phyloP scores from a whole-genome alignment of 2,329 filamentous ascomycete species.

The Aspergillus versicolor region DNA sequence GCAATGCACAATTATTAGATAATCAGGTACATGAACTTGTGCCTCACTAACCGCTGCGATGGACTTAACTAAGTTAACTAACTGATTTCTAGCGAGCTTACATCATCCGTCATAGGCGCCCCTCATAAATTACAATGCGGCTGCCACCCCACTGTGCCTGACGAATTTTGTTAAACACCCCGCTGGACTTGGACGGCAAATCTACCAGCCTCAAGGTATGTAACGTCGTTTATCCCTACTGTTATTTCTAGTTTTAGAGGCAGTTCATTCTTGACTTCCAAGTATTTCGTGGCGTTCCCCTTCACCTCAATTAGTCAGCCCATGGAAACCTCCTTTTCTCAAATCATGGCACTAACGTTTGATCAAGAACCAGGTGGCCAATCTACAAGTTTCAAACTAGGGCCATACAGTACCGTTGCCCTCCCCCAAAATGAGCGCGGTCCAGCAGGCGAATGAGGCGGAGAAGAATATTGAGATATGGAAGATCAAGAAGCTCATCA shows the following conservation, averaged over 20 bases:
- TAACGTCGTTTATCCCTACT: background rate
- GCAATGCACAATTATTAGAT: background rate
- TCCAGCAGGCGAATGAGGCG: conserved; percentile 74
- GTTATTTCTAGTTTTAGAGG: background rate
- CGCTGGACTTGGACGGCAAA: conserved; percentile 28
- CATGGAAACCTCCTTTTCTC: background rate
- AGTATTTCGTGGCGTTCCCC: background rate
- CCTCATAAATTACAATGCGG: conserved; percentile 13
- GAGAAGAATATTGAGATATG: conserved; percentile 91
- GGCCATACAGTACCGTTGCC: conserved; percentile 26
- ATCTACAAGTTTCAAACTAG: conserved; percentile 20
- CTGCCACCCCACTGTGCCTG: conserved; percentile 36
- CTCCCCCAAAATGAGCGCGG: conserved; percentile 75
- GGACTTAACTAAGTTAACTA: background rate
- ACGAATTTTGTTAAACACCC: conserved; percentile 35
- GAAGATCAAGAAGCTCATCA: conserved; percentile 99
- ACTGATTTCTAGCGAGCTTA: conserved; percentile 23
- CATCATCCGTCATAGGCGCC: conserved; percentile 29
- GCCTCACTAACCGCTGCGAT: background rate
- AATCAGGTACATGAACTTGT: background rate
- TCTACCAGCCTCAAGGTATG: conserved; percentile 25
- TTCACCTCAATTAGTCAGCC: background rate
- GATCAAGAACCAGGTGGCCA: conserved; percentile 18
- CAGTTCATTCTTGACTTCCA: background rate
- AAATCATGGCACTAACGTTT: conserved; percentile 4